Base-by-base conservation (phyloP, 1,284 basidiomycete species). In the Boletellus dicymbophilus region DNA sequence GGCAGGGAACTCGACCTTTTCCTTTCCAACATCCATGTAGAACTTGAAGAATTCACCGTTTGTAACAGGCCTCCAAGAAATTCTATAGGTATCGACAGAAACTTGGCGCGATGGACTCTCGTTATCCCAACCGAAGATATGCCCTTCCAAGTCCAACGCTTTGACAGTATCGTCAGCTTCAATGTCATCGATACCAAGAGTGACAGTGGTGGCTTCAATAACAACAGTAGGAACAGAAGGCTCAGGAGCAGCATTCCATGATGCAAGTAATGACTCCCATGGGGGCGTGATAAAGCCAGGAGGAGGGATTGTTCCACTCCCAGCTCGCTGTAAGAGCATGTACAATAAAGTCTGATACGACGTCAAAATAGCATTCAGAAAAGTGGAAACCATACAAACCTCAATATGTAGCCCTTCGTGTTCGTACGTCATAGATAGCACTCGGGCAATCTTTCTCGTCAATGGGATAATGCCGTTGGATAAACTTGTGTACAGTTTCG, bases 71-170 rank as follows among this genome's bases (percentile, higher is more conserved):
- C 90, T 76, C 75, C 90, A 90, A 37, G 88, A 85, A 45, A 97
- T 87, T 53, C 76, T 78, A 75, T 98, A 85, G 46, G 76, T 46
- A 23, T 72, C 76, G 9, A 91, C 81, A 0, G 78, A 59, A 13
- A 85, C 79, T 16, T 66, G 65, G 21, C 88, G 73, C 55, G 73
- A 72, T 2, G 95, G 93, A 61, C 87, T 78, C 74, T 99, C 96
- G 61, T 93, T 95, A 69, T 99, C 97, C 96, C 95, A 98, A 0
- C 95, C 97, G 63, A 92, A 95, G 54, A 88, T 85, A 62, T 95
- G 89, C 16, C 71, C 69, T 15, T 72, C 65, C 37, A 79, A 63
- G 41, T 80, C 68, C 7, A 57, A 53, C 9, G 61, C 61, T 13
- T 65, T 62, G 2, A 55, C 54, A 7, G 67, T 71, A 63, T 98